Conservation (phyloP, 2,329 filamentous ascomycete species). For the Aspergillus felis region DNA sequence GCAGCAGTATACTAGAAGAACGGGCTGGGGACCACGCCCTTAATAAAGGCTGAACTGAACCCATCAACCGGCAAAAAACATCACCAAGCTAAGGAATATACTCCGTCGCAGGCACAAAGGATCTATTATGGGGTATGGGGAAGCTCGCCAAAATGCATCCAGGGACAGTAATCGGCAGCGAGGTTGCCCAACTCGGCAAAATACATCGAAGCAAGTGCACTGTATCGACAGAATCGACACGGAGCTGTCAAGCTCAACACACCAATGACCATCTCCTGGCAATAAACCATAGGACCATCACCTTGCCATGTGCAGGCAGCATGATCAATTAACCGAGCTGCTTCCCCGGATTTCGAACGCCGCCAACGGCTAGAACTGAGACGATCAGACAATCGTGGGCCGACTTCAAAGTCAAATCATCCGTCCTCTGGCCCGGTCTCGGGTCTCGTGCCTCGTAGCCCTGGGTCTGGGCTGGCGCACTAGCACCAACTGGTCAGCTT, state of each 20-base stretch:
- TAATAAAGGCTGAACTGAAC: neutral
- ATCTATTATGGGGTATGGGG: neutral
- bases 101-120: neutral
- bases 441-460: neutral
- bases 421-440: too few species aligned
- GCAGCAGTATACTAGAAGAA: neutral
- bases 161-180: neutral
- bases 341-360: slow-evolving; percentile 7
- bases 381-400: too few species aligned
- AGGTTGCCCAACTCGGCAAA: neutral
- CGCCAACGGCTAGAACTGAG: neutral
- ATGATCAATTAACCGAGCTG: slow-evolving; percentile 9
- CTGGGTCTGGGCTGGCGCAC: neutral
- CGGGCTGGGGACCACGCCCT: neutral
- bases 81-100: too few species aligned
- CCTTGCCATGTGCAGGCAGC: neutral
- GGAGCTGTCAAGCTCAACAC: neutral
- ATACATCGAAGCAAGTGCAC: neutral
- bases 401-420: too few species aligned
- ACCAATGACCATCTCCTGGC: neutral
- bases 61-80: neutral
- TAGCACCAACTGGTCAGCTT: neutral
- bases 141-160: neutral
- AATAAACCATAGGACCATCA: neutral
- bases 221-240: neutral